Evolutionary conservation across 2,329 filamentous ascomycete species (phyloP).

Genomic region (Aspergillus floridensis): DNA sequence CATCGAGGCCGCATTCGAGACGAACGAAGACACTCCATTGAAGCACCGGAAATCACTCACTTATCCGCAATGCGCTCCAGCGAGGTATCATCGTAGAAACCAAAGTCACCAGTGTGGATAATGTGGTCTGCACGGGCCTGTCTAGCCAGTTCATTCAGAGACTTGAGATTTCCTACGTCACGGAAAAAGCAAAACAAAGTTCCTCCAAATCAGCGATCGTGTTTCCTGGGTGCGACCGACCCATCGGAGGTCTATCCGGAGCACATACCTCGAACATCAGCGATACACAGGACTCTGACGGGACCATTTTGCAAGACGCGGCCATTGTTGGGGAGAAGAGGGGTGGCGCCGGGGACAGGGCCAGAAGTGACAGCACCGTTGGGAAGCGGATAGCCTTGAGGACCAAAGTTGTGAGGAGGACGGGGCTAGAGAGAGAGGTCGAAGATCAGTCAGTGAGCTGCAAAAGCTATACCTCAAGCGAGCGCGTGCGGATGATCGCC

Average conservation of each 20-base stretch:
- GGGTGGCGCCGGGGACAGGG: slow-evolving; percentile 46
- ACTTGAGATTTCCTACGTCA: slow-evolving; percentile 79
- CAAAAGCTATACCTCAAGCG: neutral
- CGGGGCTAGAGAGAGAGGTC: slow-evolving; percentile 35
- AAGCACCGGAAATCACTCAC: slow-evolving; percentile 52
- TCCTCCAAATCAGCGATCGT: slow-evolving; percentile 20
- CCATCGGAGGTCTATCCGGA: neutral
- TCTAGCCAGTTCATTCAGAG: slow-evolving; percentile 92
- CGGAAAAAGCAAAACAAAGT: slow-evolving; percentile 16
- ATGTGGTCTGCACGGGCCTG: slow-evolving; percentile 95
- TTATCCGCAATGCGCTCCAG: slow-evolving; percentile 97
- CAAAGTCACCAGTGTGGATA: slow-evolving; percentile 97
- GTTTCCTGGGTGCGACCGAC: neutral
- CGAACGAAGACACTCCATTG: neutral
- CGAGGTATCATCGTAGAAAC: slow-evolving; percentile 96
- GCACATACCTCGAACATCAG: slow-evolving; percentile 49
- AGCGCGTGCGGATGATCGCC: slow-evolving; percentile 7
- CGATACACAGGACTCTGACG: slow-evolving; percentile 49
- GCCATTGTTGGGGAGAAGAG: slow-evolving; percentile 51
- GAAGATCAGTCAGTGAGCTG: slow-evolving; percentile 21
- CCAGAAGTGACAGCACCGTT: slow-evolving; percentile 43
- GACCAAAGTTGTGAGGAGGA: slow-evolving; percentile 43
- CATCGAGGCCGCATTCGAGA: neutral
- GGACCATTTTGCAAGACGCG: slow-evolving; percentile 49
- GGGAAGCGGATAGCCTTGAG: slow-evolving; percentile 45